These are phyloP conservation scores for Boletus sp. DNA, from an alignment of 1,284 basidiomycete species.

Conservation along the genomic window DNA sequence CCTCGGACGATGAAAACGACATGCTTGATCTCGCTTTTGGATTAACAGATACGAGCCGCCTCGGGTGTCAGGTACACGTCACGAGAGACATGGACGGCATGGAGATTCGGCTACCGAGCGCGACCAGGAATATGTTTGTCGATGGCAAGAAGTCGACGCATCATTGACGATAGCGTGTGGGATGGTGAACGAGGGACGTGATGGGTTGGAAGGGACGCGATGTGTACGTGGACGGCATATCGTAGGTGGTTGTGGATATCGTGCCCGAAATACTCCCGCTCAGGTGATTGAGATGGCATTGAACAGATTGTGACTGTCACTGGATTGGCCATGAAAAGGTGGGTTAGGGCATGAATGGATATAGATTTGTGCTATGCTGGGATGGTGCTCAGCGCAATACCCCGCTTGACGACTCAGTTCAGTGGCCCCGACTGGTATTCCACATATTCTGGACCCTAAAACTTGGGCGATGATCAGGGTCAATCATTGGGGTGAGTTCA, in stretches of 20 bases:
- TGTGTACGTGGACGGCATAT: neutral
- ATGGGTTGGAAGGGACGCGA: neutral
- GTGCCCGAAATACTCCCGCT: conserved; percentile 18
- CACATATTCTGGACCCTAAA: no score
- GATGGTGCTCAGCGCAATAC: no score
- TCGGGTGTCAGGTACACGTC: conserved; percentile 83
- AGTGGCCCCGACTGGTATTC: no score
- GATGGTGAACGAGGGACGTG: neutral
- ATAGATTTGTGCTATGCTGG: no score
- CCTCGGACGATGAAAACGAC: conserved; percentile 96
- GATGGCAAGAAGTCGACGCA: conserved; percentile 61
- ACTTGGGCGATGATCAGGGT: no score
- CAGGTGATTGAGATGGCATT: conserved; percentile 2
- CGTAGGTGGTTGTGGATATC: conserved; percentile 17
- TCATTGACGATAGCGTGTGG: conserved; percentile 30
- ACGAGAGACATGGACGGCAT: conserved; percentile 85
- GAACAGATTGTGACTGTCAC: neutral
- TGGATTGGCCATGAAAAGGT: neutral
- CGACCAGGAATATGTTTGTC: conserved; percentile 97
- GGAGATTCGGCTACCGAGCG: conserved; percentile 81
- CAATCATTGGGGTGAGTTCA: no score
- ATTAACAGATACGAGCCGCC: conserved; percentile 85
- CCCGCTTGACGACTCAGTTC: no score
- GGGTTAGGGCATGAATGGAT: no score
- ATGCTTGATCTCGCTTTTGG: conserved; percentile 99